Conservation (phyloP, 1,139 yeast genomes). For the Kodamaea arcana region DNA sequence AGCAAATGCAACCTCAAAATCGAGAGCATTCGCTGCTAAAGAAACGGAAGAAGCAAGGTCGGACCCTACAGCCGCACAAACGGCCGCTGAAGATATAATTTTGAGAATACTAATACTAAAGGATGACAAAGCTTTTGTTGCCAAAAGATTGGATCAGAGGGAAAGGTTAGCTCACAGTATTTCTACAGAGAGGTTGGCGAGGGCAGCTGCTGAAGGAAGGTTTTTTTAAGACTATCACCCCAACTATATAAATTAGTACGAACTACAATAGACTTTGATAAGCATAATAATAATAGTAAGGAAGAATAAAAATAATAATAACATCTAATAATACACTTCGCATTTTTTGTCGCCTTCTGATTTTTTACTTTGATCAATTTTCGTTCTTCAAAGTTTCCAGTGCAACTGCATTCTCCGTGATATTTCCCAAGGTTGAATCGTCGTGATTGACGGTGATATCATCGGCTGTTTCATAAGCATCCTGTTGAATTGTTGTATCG, state of each 20-base stretch:
- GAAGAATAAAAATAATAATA: slow-evolving; percentile 1
- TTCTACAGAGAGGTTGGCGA: slow-evolving; percentile 54
- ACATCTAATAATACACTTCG: slow-evolving; percentile 1
- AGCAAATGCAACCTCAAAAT: slow-evolving; percentile 68
- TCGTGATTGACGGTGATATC: slow-evolving; percentile 36
- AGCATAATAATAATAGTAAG: neutral
- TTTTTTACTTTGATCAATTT: neutral
- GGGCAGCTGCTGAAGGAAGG: slow-evolving; percentile 44
- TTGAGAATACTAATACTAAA: slow-evolving; percentile 53
- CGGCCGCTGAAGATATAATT: slow-evolving; percentile 62
- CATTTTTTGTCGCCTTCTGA: slow-evolving; percentile 1
- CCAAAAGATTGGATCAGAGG: slow-evolving; percentile 56
- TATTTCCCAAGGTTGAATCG: slow-evolving; percentile 23
- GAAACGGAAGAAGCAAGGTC: slow-evolving; percentile 51
- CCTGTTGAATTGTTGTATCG: slow-evolving; percentile 43
- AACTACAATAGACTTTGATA: neutral
- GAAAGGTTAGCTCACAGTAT: slow-evolving; percentile 60
- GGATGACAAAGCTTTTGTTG: slow-evolving; percentile 44
- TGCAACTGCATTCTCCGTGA: slow-evolving; percentile 9
- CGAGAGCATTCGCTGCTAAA: slow-evolving; percentile 50
- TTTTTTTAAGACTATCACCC: slow-evolving; percentile 16
- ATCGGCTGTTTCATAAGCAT: slow-evolving; percentile 42
- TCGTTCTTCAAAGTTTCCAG: slow-evolving; percentile 5
- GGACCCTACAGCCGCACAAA: slow-evolving; percentile 54
- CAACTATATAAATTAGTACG: too few relatives aligned